These are phyloP conservation scores for Candida incommunis DNA, from an alignment of 805 yeast species.

Conservation along the genomic window DNA sequence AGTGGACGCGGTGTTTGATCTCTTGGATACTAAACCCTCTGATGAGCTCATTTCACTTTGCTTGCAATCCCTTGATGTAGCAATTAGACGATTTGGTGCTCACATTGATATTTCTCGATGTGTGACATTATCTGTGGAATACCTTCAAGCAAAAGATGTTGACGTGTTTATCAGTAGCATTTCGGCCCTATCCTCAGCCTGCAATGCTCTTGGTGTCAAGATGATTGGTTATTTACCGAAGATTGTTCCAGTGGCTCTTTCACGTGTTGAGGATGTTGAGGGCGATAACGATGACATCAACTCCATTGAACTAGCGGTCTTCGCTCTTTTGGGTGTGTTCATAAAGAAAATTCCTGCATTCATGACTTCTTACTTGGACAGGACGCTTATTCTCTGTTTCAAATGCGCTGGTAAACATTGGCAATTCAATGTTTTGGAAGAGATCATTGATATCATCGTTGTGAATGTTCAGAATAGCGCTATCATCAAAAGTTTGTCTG, in stretches of 20 bases:
- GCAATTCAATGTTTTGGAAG: constrained; percentile 36
- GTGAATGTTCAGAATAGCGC: constrained; percentile 53
- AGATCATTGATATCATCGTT: constrained; percentile 44
- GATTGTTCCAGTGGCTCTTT: constrained; percentile 47
- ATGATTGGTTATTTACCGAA: constrained; percentile 74
- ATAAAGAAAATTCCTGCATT: constrained; percentile 79
- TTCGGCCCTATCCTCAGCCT: constrained; percentile 53
- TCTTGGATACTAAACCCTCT: constrained; percentile 3
- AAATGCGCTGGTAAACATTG: constrained; percentile 32
- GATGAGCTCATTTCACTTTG: constrained; percentile 3
- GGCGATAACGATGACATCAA: constrained; percentile 32
- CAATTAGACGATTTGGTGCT: neutral
- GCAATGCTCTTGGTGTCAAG: constrained; percentile 71
- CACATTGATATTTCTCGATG: constrained; percentile 2
- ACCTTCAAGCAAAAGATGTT: constrained; percentile 21
- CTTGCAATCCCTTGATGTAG: neutral
- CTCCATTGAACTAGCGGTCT: constrained; percentile 52
- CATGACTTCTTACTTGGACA: constrained; percentile 51
- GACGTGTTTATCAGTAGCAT: constrained; percentile 64
- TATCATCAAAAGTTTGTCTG: constrained; percentile 45
- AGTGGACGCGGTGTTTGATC: neutral
- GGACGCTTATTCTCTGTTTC: constrained; percentile 41
- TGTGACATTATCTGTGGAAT: constrained; percentile 30
- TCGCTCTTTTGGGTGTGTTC: constrained; percentile 59
- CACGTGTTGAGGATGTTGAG: constrained; percentile 25